Evolutionary conservation across 805 yeast genomes (phyloP), one percentile per base, ranked within the genome.

Genomic region (Hanseniaspora jakobsenii): DNA sequence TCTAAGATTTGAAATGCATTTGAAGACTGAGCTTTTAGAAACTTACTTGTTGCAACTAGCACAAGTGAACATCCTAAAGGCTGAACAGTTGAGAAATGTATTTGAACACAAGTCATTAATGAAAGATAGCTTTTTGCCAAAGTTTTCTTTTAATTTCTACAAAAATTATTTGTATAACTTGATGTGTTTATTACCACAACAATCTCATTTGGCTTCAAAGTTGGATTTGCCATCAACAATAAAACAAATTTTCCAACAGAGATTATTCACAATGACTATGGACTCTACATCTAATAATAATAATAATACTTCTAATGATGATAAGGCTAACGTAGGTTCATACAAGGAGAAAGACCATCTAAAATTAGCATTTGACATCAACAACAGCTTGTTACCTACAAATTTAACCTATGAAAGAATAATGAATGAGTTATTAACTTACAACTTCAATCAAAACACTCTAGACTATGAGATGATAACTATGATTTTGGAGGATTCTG

Each of bases 11-110:
- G 62, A 64, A 12, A 53, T 55, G 16, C 56, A 57, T 22, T 36
- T 55, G 7, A 62, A 64, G 44, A 60, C 73, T 18, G 62, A 70
- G 1, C 40, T 57, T 34, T 54, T 75, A 8, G 51, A 74, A 27
- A 66, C 77, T 2, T 58, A 64, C 10, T 75, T 70, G 49, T 50
- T 74, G 21, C 51, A 61, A 6, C 56, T 70, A 9, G 52, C 66
- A 18, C 59, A 64, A 47, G 44, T 60, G 10, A 61, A 65, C 42
- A 51, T 57, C 16, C 32, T 51, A 14, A 64, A 58, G 47, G 60
- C 69, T 7, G 53, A 63, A 48, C 56, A 60, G 36, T 53, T 66
- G 22, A 63, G 66, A 65, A 3, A 62, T 60, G 32, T 64, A 63
- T 49, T 61, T 59, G 47, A 59, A 60, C 38, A 53, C 61, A 42